These are phyloP conservation scores for Macrolepiota albuminosa DNA, from an alignment of 768 basidiomycete genomes.

Conservation along the genomic window DNA sequence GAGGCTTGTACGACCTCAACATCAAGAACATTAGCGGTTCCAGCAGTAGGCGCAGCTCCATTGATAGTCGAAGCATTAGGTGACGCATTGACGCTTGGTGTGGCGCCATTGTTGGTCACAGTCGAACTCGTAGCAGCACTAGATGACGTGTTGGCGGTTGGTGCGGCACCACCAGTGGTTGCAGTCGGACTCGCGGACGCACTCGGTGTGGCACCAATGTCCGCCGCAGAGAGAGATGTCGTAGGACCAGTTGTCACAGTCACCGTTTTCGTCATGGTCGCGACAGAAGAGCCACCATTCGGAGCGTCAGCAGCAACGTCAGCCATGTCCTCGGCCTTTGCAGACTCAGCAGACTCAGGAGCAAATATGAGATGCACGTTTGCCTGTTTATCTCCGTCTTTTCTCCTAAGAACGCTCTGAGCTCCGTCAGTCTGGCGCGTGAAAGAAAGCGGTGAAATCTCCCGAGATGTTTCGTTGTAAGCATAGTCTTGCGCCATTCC, in stretches of 20 bases:
- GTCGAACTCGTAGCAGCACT: not conserved
- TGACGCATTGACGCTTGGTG: not conserved
- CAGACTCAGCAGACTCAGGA: slow-evolving; percentile 20
- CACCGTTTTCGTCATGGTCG: slow-evolving; percentile 21
- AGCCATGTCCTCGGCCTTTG: slow-evolving; percentile 16
- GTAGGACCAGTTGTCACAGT: slow-evolving; percentile 21
- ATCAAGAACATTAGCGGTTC: slow-evolving; percentile 5
- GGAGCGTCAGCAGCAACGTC: slow-evolving; percentile 10
- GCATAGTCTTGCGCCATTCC: slow-evolving; percentile 56
- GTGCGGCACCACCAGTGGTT: not conserved
- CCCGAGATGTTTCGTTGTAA: slow-evolving; percentile 43
- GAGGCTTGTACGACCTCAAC: slow-evolving; percentile 9
- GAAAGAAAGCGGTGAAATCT: slow-evolving; percentile 48
- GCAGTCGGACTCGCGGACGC: not conserved
- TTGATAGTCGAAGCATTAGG: slow-evolving; percentile 3
- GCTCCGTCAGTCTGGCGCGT: not conserved
- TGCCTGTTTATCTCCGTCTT: slow-evolving; percentile 1
- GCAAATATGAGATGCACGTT: slow-evolving; percentile 52
- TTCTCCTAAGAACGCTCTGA: slow-evolving; percentile 18
- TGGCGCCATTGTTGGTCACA: not conserved
- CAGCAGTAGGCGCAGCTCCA: slow-evolving; percentile 11
- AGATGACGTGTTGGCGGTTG: not conserved
- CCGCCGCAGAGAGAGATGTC: slow-evolving; percentile 16
- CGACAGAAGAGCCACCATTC: slow-evolving; percentile 16
- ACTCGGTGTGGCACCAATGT: slow-evolving; percentile 5